Base-by-base conservation (phyloP, 495 filamentous ascomycete genomes). In the Eremomyces bilateralis region DNA sequence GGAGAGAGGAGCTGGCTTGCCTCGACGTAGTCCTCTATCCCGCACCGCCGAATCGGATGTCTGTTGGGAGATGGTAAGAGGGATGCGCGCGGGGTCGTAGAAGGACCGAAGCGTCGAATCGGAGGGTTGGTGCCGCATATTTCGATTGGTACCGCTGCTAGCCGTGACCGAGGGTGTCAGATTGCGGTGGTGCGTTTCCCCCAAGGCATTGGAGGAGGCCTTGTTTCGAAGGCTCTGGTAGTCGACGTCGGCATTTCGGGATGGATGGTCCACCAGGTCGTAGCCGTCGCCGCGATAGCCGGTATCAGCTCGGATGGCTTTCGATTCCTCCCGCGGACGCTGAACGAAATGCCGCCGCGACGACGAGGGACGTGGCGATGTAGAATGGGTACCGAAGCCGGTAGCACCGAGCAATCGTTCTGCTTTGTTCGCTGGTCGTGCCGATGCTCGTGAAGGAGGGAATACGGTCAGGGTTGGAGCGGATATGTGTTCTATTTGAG, bases 41-140 rank as follows among this genome's bases (percentile, higher is more conserved):
- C 53, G 45, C 2, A 51, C 47, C 0, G 53, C 45, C 13, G 54
- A 54, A 3, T 39, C 44, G 5, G 51, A 58, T 1, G 53, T 53
- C 39, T 56, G 54, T 37, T 58, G 54, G 6, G 51, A 52, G 10
- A 54, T 40, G 15, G 45, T 33, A 5, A 45, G 39, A 4, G 53
- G 52, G 21, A 43, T 47, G 19, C 36, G 47, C 5, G 47, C 33
- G 5, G 51, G 13, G 22, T 54, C 48, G 45, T 54, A 54, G 36
- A 46, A 42, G n/a, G 49, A 46, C 15, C 43, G 50, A 34, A 47
- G 42, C 28, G 50, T 53, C 10, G 47, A 47, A 17, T 46, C 46
- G 4, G 47, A 53, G 11, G 18, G 36, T 18, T 43, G 29, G 2
- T 36, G 29, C 10, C 40, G 34, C 13, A 50, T 20, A 13, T 20